Evolutionary conservation across 768 basidiomycete species (phyloP), one percentile per base, ranked within the genome.

Genomic region (Trametopsis cervina): DNA sequence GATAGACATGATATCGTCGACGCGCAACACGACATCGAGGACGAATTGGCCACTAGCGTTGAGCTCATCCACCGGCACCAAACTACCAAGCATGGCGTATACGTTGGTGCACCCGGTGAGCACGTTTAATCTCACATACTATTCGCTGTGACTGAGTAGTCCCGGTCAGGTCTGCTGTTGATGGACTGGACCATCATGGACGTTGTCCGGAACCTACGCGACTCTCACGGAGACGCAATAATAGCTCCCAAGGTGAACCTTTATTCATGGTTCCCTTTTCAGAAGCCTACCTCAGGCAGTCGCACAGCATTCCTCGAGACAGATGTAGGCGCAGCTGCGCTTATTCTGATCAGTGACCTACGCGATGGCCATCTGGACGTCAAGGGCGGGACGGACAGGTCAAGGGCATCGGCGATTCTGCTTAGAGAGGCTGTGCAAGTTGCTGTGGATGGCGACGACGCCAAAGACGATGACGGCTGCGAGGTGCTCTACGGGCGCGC

Each of bases 401-500:
- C 46, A 1, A 55, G 50, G 44, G 18, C 40, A 13, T 54, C 55
- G 17, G 51, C 43, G 10, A 40, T 40, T 11, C 27, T 60, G 6
- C 40, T 63, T 21, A 24, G 25, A 4, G 40, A 25, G 12, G 57
- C 61, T 0, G 9, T 59, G 15, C 42, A 52, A n/a, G 36, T 55
- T 3, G 54, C 56, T 0, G 13, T 43, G 1, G 22, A 29, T 1
- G 54, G n/a, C n/a, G n/a, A n/a, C n/a, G n/a, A 51, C 46, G n/a
- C 37, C 23, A 46, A 52, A 10, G 63, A 66, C 25, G 75, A 76
- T 27, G 76, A 73, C 48, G 74, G 71, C 13, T 78, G 75, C 52
- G 80, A 81, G 53, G 70, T 79, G 4, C 65, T 81, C 7, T 80
- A 80, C 56, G 78, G 78, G 2, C 76, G 78, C 40, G 77, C 77